Evolutionary conservation across 2,329 filamentous ascomycete genomes (phyloP), one percentile per base, ranked within the genome.

Genomic region (Cladosporium oxysporum): DNA sequence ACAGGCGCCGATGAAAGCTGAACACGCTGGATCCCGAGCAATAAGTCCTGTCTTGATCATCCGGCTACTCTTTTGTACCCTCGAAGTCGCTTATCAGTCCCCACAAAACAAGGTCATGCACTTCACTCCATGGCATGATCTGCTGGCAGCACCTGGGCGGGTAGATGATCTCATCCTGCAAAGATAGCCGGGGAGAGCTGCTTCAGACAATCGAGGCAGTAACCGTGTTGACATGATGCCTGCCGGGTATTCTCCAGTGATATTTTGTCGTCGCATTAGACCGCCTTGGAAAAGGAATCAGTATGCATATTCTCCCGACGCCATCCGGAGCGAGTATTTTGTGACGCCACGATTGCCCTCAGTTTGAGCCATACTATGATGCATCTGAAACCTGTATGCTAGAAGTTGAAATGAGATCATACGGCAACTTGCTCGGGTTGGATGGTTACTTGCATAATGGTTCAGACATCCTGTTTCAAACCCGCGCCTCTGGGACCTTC

Each of bases 171-270:
- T 52, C 26, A 11, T 52, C 11, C 23, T 28, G 4, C 49, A 26
- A 14, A 11, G 11, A 26, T 8, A 52, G 21, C 0, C 87, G 78
- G 2, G 0, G 66, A 65, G 37, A 44, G 18, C 7, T 4, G 37
- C 2, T 70, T 69, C 0, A 88, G 69, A 69, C 86, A 88, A 1
- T 68, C 68, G 0, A 72, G 71, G 69, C 86, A 89, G 73, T 87
- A 88, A 2, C 79, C 69, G 67, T 88, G 84, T 0, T 67, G 50
- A 66, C 77, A 79, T 3, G 73, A 68, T 3, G 72, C 69, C 16
- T 70, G 65, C 2, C 70, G 64, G 6, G 75, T 67, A n/a, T 75
- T 71, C 63, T 29, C 71, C 5, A 6, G 35, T 18, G 35, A 7
- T 16, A 44, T 3, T 8, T 44, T 7, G 12, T n/a, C 16, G 37